Base-by-base conservation (phyloP, 2,329 filamentous ascomycete genomes). In the Arthrobotrys megalospora region DNA sequence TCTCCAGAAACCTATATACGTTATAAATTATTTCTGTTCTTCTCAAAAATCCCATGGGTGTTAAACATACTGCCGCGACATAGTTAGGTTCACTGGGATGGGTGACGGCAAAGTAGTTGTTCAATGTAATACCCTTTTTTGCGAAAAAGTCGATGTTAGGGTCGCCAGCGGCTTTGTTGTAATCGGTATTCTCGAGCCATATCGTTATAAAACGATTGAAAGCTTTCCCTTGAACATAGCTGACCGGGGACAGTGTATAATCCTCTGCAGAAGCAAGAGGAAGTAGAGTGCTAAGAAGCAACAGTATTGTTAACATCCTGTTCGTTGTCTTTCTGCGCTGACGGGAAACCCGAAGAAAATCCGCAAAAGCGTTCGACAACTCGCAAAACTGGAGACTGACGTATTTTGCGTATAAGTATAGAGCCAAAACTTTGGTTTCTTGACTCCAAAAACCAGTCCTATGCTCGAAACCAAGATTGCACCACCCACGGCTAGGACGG, bases 71-170 rank as follows among this genome's bases (percentile, higher is more conserved):
- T 0, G 89, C 83, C 1, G 91, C 89, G 73, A 90, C 88, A 83
- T 94, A 94, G 86, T 94, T 94, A 19, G 92, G 92, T 86, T 93
- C 88, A 0, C 89, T 91, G 0, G 92, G 91, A 81, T 94, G 91
- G 0, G 91, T 93, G 45, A 92, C 85, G 19, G 87, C 91, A 76
- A 87, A 88, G 84, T 88, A 87, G 81, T 89, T 88, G 58, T 85
- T 86, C 34, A 93, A 85, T 3, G 87, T 88, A 80, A 93, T 89
- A 64, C 91, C 91, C 83, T 89, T 87, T 77, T 85, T 84, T 10
- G 89, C 89, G 21, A 92, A 85, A 85, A 85, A 89, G 47, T 85
- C 83, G 19, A 91, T 85, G 82, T 89, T 90, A 55, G 88, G 85
- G 83, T 94, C 91, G 14, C 87, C 88, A 43, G 86, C 85, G 1